Evolutionary conservation across 805 yeast species (phyloP).

Genomic region (Scheffersomyces lignosus): DNA sequence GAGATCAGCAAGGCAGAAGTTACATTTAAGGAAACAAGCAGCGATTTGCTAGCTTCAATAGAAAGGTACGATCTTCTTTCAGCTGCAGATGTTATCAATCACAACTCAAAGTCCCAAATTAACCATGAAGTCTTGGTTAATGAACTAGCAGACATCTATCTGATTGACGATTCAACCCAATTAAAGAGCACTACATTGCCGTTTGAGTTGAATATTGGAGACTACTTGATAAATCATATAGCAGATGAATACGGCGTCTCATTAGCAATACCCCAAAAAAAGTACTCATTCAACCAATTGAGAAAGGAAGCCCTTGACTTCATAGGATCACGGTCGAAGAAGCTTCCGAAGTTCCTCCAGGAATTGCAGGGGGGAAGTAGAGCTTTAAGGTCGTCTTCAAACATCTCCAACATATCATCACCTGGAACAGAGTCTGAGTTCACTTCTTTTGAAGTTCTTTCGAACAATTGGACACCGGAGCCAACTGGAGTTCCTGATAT

Average conservation of each 20-base stretch:
- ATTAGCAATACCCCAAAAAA: neutral
- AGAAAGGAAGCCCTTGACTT: slow-evolving; percentile 16
- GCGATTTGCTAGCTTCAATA: no score
- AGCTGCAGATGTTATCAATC: slow-evolving; percentile 26
- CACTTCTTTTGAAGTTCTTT: neutral
- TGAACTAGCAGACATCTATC: slow-evolving; percentile 34
- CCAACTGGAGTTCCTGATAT: slow-evolving; percentile 33
- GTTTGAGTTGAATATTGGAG: slow-evolving; percentile 39
- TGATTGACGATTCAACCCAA: slow-evolving; percentile 31
- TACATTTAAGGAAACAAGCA: neutral
- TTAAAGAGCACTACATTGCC: slow-evolving; percentile 30
- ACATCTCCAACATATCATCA: neutral
- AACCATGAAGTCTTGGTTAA: slow-evolving; percentile 28
- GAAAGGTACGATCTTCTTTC: slow-evolving; percentile 28
- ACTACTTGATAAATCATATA: slow-evolving; percentile 8
- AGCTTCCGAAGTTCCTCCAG: slow-evolving; percentile 27
- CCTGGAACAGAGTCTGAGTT: neutral
- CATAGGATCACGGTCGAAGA: slow-evolving; percentile 36
- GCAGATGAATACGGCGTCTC: neutral
- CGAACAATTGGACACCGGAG: slow-evolving; percentile 15
- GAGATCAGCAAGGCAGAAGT: neutral
- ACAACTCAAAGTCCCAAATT: slow-evolving; percentile 24
- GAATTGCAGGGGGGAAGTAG: slow-evolving; percentile 21
- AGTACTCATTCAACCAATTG: slow-evolving; percentile 9
- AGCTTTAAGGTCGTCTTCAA: slow-evolving; percentile 14